phyloP scores from a whole-genome alignment of 78 protist genomes.

The Speleostelium caveatum region DNA sequence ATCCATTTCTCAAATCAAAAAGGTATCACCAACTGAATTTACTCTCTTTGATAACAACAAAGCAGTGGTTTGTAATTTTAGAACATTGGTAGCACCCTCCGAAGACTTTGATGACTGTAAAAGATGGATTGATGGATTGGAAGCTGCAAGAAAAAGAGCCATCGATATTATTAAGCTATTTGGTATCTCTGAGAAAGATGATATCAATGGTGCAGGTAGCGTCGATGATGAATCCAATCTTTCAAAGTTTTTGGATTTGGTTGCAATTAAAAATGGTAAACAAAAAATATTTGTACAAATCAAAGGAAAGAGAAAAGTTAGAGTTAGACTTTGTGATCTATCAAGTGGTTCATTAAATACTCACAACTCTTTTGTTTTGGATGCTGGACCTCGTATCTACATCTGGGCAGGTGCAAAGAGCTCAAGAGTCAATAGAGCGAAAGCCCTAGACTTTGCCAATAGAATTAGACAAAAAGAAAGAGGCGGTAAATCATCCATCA shows the following conservation, averaged over 20 bases:
- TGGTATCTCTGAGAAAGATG: slow-evolving; percentile 47
- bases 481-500: slow-evolving; percentile 60
- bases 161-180: slow-evolving; percentile 68
- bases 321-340: slow-evolving; percentile 44
- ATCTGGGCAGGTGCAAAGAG: slow-evolving; percentile 78
- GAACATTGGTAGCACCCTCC: slow-evolving; percentile 47
- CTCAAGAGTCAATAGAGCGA: slow-evolving; percentile 69
- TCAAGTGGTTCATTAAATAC: slow-evolving; percentile 61
- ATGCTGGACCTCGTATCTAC: slow-evolving; percentile 77
- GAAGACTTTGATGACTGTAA: slow-evolving; percentile 66
- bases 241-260: slow-evolving; percentile 17
- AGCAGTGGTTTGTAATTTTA: slow-evolving; percentile 59
- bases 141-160: slow-evolving; percentile 70
- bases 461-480: slow-evolving; percentile 80
- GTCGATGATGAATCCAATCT: not conserved
- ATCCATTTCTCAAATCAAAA: slow-evolving; percentile 25
- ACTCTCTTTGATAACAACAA: slow-evolving; percentile 23
- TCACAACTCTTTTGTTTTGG: slow-evolving; percentile 64
- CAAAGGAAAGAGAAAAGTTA: slow-evolving; percentile 79
- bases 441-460: slow-evolving; percentile 79
- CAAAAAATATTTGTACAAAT: slow-evolving; percentile 75
- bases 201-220: not conserved
- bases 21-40: slow-evolving; percentile 67
- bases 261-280: slow-evolving; percentile 55
- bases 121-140: slow-evolving; percentile 65